These are phyloP conservation scores for Sedum album DNA, from an alignment of 164 flowering plant genomes.

Conservation along the genomic window DNA sequence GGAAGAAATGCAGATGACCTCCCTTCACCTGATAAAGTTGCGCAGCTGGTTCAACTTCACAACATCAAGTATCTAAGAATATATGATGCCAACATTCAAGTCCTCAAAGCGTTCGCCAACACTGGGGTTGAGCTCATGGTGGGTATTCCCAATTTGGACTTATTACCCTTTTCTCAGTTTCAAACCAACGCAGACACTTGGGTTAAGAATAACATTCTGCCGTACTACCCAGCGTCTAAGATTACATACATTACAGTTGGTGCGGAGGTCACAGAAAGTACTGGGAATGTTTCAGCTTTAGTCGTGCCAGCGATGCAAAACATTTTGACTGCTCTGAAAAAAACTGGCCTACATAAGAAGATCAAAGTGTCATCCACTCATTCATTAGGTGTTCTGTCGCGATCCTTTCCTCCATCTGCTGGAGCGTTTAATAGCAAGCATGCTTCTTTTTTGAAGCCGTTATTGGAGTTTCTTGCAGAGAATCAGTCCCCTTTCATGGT, in stretches of 20 bases:
- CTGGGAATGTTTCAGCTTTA: constrained; percentile 44
- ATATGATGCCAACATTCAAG: constrained; percentile 82
- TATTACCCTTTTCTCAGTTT: constrained; percentile 67
- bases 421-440: constrained; percentile 71
- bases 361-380: constrained; percentile 81
- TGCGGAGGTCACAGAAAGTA: constrained; percentile 77
- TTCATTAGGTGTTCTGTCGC: constrained; percentile 75
- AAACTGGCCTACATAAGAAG: constrained; percentile 60
- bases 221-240: constrained; percentile 80
- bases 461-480: constrained; percentile 82
- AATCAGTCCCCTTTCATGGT: constrained; percentile 90
- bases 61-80: constrained; percentile 66
- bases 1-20: constrained; percentile 96
- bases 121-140: too few species aligned
- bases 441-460: constrained; percentile 64
- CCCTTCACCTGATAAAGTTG: constrained; percentile 88
- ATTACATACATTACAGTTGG: constrained; percentile 86
- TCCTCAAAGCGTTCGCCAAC: constrained; percentile 85
- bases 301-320: constrained; percentile 91
- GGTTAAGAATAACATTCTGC: constrained; percentile 72
- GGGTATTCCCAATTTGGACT: constrained; percentile 67
- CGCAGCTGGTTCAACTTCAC: constrained; percentile 57
- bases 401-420: constrained; percentile 94
- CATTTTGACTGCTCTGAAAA: constrained; percentile 54
- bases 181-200: constrained; percentile 87